Base-by-base conservation (phyloP, 768 basidiomycete species). In the Daedalea quercina region DNA sequence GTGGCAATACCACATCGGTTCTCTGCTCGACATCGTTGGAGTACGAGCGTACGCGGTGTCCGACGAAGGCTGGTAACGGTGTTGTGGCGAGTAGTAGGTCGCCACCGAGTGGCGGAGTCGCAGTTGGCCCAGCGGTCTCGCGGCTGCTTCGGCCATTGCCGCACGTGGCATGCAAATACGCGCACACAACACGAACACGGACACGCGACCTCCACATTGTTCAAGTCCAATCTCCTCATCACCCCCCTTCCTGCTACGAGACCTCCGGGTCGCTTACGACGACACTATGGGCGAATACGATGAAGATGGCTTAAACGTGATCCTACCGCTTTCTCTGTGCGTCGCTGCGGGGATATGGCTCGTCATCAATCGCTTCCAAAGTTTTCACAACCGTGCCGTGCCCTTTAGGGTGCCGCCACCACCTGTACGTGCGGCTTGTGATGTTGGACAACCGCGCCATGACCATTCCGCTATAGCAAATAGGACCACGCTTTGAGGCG, bases 1-100 rank as follows among this genome's bases (percentile, higher is more conserved):
- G 63, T 90, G 86, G 58, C 88, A 90, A 61, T 73, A 90, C 88
- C 88, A 91, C 61, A 88, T 65, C 3, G 86, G 82, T 57, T 86
- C 84, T 67, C 85, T 74, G 20, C 76, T 73, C 13, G 88, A 83
- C 87, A 89, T 88, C 42, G 40, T 55, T 42, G 56, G 37, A 28
- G 34, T 28, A n/a, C 33, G 28, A 22, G 25, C 31, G 49, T 3
- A 9, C 13, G 28, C 50, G 33, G 48, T 23, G 40, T 13, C 13
- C 15, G 28, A 26, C n/a, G 17, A 17, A 13, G 19, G 48, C 12
- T 37, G 48, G 48, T 11, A 22, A 26, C 20, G 22, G 35, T 50
- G 49, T 23, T 4, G 6, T n/a, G n/a, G n/a, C n/a, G n/a, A n/a
- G n/a, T n/a, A n/a, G n/a, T n/a, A n/a, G n/a, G n/a, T n/a, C n/a